phyloP scores from a whole-genome alignment of 2,329 filamentous ascomycete species.

The Domatiomyces catenatus region DNA sequence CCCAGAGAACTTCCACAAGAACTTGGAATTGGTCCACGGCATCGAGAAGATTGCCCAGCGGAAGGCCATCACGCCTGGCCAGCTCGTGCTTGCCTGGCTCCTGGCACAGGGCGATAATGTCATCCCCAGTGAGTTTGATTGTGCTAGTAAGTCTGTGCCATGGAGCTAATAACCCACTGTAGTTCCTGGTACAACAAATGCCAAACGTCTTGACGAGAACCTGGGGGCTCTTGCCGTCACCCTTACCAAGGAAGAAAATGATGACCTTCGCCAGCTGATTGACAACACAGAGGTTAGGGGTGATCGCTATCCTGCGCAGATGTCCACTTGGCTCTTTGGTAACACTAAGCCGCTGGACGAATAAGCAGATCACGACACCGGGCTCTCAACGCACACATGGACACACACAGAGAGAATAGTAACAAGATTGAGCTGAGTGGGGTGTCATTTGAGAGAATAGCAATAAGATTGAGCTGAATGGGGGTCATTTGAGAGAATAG shows the following conservation, averaged over 20 bases:
- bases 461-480: neutral
- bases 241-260: constrained; percentile 19
- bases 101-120: constrained; percentile 44
- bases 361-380: neutral
- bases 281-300: constrained; percentile 14
- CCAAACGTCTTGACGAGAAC: constrained; percentile 19
- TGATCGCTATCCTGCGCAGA: constrained; percentile 14
- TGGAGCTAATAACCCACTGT: neutral
- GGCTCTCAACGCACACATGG: no score
- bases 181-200: constrained; percentile 17
- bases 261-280: constrained; percentile 20
- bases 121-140: neutral
- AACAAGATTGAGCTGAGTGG: neutral
- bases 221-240: constrained; percentile 13
- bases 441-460: constrained; percentile 3
- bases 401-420: neutral
- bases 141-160: constrained; percentile 17
- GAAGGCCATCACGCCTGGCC: constrained; percentile 40
- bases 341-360: constrained; percentile 13
- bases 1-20: constrained; percentile 42
- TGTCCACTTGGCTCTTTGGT: constrained; percentile 8
- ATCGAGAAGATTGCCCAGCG: constrained; percentile 35
- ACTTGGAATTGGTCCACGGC: constrained; percentile 38
- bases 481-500: no score
- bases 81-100: constrained; percentile 50